These are phyloP conservation scores for Letharia lupina DNA, from an alignment of 495 filamentous ascomycete genomes.

Conservation along the genomic window DNA sequence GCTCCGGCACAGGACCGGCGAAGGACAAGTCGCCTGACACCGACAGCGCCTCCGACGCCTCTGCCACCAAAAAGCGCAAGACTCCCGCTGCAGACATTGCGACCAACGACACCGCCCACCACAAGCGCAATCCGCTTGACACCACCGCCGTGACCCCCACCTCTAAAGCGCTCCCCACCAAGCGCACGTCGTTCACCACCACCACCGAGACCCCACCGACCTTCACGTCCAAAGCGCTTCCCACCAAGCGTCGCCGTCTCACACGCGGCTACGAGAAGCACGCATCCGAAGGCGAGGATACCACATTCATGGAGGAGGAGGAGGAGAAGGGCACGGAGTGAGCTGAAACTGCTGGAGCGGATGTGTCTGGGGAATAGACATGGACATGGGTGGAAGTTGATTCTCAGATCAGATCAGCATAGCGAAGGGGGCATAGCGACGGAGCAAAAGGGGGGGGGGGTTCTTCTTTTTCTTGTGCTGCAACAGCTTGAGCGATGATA, in stretches of 20 bases:
- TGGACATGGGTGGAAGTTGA: background rate
- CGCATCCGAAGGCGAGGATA: background rate
- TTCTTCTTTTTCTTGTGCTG: background rate
- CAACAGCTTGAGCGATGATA: background rate
- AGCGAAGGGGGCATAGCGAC: background rate
- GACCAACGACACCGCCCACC: background rate
- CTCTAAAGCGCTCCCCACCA: background rate
- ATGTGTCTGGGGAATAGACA: background rate
- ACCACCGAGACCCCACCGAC: background rate
- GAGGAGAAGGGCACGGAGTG: background rate
- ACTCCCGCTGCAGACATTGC: background rate
- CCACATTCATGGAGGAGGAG: background rate
- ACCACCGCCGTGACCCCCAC: too few relatives aligned
- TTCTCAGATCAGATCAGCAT: background rate
- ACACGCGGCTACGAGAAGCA: constrained; percentile 1
- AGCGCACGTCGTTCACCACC: background rate
- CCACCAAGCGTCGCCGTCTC: background rate
- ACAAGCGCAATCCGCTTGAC: background rate
- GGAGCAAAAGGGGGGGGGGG: background rate
- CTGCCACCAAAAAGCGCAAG: background rate
- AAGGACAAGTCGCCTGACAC: background rate
- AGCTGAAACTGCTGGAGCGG: background rate
- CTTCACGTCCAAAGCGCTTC: background rate
- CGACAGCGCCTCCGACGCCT: background rate
- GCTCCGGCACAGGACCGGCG: background rate